Evolutionary conservation across 495 filamentous ascomycete genomes (phyloP), one percentile per base, ranked within the genome.

Genomic region (Oidiodendron maius): DNA sequence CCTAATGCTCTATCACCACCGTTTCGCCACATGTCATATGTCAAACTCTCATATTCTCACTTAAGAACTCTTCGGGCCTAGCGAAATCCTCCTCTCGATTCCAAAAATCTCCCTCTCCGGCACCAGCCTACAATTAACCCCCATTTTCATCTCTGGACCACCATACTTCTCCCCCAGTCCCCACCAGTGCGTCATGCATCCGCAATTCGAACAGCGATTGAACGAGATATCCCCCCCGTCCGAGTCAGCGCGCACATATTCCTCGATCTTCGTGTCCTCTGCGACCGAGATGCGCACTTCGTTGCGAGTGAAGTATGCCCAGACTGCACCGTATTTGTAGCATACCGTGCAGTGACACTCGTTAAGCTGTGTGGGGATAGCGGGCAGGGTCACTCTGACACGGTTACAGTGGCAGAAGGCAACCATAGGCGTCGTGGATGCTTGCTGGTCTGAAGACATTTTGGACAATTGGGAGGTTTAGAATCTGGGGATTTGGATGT

Each of bases 261-360:
- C 9, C 13, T 34, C 2, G 2, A 46, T 17, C 32, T 22, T 52
- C 15, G 42, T 24, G 11, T 40, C 42, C 11, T 36, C 25, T 13
- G 40, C 42, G 4, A 25, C 32, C 0, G 48, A 46, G 4, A 52
- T 26, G 4, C 30, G 39, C 3, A 52, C 42, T 15, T 51, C 41
- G 37, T 40, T 25, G 22, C 40, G 48, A 12, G 15, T 28, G 36
- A 40, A 56, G 42, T 52, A 56, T 5, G 25, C 53, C 53, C 53
- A 56, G n/a, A 52, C 3, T 16, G 41, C 49, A 4, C 53, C 53
- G 48, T 56, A 56, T 24, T 51, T 51, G 42, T 51, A 56, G 53
- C 53, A 56, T 5, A 47, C 41, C 22, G 40, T 46, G 36, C 53
- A 52, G 40, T 47, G 47, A 43, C 53, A 56, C 25, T 56, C 53